Conservation (phyloP, 352 stramenopile genomes). For the Pythium apleroticum region DNA sequence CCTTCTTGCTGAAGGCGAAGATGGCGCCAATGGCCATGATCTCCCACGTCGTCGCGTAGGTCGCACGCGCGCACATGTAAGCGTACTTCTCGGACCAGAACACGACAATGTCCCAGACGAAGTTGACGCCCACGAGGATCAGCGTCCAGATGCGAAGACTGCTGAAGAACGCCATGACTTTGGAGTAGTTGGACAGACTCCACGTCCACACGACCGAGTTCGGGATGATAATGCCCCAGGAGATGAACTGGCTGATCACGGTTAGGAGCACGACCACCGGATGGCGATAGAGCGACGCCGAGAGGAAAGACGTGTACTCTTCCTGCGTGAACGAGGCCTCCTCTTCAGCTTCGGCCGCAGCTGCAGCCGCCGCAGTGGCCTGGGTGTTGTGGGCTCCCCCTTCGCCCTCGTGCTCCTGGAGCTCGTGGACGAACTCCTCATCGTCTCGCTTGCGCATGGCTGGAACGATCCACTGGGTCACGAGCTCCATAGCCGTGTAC, state of each 20-base stretch:
- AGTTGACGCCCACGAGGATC: constrained; percentile 20
- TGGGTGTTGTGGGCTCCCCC: not conserved
- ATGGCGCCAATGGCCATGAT: constrained; percentile 26
- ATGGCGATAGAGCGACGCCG: constrained; percentile 16
- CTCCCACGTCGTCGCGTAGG: constrained; percentile 28
- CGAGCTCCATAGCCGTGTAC: constrained; percentile 25
- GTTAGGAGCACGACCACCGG: constrained; percentile 6
- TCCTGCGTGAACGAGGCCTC: constrained; percentile 19
- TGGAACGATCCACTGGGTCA: constrained; percentile 17
- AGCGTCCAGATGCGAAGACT: constrained; percentile 13
- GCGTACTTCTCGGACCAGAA: constrained; percentile 9
- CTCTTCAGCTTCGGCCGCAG: constrained; percentile 2
- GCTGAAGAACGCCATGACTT: constrained; percentile 13
- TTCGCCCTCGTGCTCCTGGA: not conserved
- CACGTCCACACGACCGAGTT: constrained; percentile 26
- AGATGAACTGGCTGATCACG: constrained; percentile 13
- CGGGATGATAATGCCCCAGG: constrained; percentile 15
- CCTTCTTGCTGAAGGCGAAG: constrained; percentile 12
- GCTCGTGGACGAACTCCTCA: not conserved
- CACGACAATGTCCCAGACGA: constrained; percentile 15
- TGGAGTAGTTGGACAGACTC: constrained; percentile 10
- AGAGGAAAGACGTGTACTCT: constrained; percentile 17
- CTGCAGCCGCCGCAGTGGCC: not conserved
- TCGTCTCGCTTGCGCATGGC: constrained; percentile 18
- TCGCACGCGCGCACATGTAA: constrained; percentile 17